These are phyloP conservation scores for Gleditsia sinensis DNA, from an alignment of 306 rosid genomes.

Conservation along the genomic window DNA sequence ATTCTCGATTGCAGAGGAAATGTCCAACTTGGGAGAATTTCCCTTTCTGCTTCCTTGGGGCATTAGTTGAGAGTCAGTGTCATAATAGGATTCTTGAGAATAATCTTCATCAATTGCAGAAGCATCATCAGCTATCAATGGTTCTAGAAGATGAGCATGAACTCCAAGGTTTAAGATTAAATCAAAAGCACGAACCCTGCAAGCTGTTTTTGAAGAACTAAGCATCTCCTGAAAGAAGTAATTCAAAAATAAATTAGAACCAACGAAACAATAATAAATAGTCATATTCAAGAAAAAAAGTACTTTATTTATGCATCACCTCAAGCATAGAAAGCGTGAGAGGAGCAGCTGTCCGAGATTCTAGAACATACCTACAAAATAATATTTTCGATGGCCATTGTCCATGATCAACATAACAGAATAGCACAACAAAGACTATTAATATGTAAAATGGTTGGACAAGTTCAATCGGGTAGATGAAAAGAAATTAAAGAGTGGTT, in stretches of 20 bases:
- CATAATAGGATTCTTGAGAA: slow-evolving; percentile 82
- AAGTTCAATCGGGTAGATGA: slow-evolving; percentile 28
- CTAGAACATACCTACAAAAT: slow-evolving; percentile 84
- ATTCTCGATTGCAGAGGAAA: slow-evolving; percentile 65
- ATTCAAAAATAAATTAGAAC: slow-evolving; percentile 34
- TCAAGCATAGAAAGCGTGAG: slow-evolving; percentile 95
- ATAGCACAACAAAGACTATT: slow-evolving; percentile 19
- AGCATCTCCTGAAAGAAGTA: slow-evolving; percentile 80
- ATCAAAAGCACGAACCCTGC: slow-evolving; percentile 96
- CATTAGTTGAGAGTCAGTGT: slow-evolving; percentile 64
- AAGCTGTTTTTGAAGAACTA: slow-evolving; percentile 73
- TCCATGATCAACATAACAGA: slow-evolving; percentile 23
- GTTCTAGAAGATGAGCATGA: slow-evolving; percentile 97
- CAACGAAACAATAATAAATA: slow-evolving; percentile 1
- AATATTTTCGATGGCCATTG: slow-evolving; percentile 33
- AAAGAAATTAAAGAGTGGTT: neutral
- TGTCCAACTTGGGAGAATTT: slow-evolving; percentile 50
- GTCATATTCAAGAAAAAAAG: neutral
- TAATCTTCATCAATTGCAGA: slow-evolving; percentile 87
- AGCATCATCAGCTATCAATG: slow-evolving; percentile 62
- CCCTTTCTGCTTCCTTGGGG: slow-evolving; percentile 58
- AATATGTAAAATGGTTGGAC: slow-evolving; percentile 33
- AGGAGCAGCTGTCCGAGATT: slow-evolving; percentile 94
- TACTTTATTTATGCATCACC: slow-evolving; percentile 55
- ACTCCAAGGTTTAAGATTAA: slow-evolving; percentile 96